Evolutionary conservation across 768 basidiomycete species (phyloP), one percentile per base, ranked within the genome.

Genomic region (Trametes meyenii): DNA sequence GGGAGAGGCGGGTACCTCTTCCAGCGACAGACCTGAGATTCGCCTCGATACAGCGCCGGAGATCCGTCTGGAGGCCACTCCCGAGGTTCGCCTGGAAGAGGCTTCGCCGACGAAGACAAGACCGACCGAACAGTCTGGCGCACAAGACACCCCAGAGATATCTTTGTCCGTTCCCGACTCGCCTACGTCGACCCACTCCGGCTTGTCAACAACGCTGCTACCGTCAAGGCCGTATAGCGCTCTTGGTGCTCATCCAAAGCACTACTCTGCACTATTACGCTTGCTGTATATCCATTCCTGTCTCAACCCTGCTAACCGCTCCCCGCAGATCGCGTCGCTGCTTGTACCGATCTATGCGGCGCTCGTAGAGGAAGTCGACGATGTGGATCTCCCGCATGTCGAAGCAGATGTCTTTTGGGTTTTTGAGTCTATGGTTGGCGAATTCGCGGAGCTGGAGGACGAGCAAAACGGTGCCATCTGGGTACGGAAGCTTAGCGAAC

Each of bases 331-430:
- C 48, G 84, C 89, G 2, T 87, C 89, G 35, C 71, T 92, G 11
- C 78, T 92, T 12, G 79, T 92, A 16, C 88, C 89, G 0, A 69
- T 92, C 23, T 91, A 90, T 71, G 79, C 81, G 8, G 83, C 82
- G 0, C 74, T 91, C 50, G 73, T 76, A 17, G 81, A 84, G 68
- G 90, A 92, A 67, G 77, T 85, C 1, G 82, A 89, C 17, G 72
- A 79, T 0, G 81, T 83, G 55, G 87, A 89, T 44, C 70, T 82
- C 11, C 78, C 82, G 0, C 89, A 92, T 70, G 81, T 81, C 5
- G 91, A 93, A 71, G 90, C 91, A 1, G 91, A 93, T 67, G 81
- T 87, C 0, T 93, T 93, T 71, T 93, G 90, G 91, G 67, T 92
- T 5, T 88, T 92, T 57, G 89, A 92, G 71, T 81, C 85, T 0